Percentiles rank a stretch among this genome's conserved stretches.
Evolutionary conservation across 2,329 filamentous ascomycete genomes (phyloP).

Genomic region (Paraphaeosphaeria sporulosa): DNA sequence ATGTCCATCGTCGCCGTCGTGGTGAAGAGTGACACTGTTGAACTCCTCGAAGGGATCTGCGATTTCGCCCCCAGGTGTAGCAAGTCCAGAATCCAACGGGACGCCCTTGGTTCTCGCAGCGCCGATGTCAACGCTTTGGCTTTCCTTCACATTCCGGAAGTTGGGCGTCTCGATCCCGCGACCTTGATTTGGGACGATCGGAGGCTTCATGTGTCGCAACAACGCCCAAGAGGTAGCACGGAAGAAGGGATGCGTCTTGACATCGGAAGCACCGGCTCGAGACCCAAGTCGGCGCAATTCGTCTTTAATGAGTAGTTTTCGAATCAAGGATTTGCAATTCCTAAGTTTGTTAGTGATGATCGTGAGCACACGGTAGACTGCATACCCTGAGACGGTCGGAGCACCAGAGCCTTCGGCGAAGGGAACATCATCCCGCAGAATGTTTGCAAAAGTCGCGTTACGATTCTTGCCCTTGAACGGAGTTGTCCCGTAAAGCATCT

Average conservation of each 20-base stretch:
- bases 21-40: conserved; percentile 96
- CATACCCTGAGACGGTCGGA: conserved; percentile 91
- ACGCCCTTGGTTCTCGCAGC: conserved; percentile 72
- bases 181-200: conserved; percentile 91
- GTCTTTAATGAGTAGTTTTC: conserved; percentile 97
- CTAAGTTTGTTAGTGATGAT: conserved; percentile 59
- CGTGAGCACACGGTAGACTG: conserved; percentile 24
- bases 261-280: conserved; percentile 92
- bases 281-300: conserved; percentile 93
- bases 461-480: conserved; percentile 99
- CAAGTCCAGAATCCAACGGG: conserved; percentile 82
- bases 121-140: conserved; percentile 85
- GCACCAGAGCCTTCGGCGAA: conserved; percentile 89
- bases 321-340: conserved; percentile 93
- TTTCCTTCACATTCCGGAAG: conserved; percentile 98
- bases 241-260: conserved; percentile 97
- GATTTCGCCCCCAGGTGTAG: conserved; percentile 82
- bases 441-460: conserved; percentile 98
- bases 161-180: conserved; percentile 93
- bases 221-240: conserved; percentile 95
- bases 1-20: conserved; percentile 83
- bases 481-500: conserved; percentile 98
- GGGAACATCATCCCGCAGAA: conserved; percentile 91
- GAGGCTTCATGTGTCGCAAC: conserved; percentile 96
- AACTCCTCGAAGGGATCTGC: conserved; percentile 97